A percentile compares a stretch with the other conserved stretches of the same genome.
Evolutionary conservation across 176 grass and related monocot genomes (phyloP).

Genomic region (Poa annua): DNA sequence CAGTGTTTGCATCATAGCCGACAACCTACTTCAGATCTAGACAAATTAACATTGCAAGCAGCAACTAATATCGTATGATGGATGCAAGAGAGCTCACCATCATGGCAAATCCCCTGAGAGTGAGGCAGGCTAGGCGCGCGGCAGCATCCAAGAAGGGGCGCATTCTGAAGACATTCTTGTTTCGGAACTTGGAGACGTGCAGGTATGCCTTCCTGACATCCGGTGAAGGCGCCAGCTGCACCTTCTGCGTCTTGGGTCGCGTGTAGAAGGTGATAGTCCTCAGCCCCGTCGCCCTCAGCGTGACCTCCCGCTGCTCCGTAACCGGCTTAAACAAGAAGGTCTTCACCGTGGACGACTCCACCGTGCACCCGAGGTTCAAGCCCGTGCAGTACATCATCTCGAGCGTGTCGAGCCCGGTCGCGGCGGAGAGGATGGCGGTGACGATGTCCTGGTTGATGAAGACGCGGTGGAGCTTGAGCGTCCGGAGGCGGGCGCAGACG

Average conservation of each 20-base stretch:
- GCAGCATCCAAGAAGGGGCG: conserved; percentile 51
- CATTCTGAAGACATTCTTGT: not conserved
- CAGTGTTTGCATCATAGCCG: not conserved
- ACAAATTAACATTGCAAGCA: conserved; percentile 10
- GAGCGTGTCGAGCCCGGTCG: conserved; percentile 41
- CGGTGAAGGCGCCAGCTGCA: conserved; percentile 33
- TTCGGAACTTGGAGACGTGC: conserved; percentile 20
- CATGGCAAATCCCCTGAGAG: conserved; percentile 38
- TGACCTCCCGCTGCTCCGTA: not conserved
- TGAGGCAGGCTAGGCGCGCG: conserved; percentile 39
- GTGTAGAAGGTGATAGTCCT: conserved; percentile 44
- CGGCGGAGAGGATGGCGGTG: conserved; percentile 23
- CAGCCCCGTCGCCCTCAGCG: conserved; percentile 13
- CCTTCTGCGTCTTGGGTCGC: conserved; percentile 2
- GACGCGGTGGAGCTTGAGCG: conserved; percentile 47
- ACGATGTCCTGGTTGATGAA: conserved; percentile 34
- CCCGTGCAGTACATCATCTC: conserved; percentile 37
- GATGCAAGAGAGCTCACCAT: conserved; percentile 45
- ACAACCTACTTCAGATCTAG: conserved; percentile 14
- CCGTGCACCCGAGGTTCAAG: conserved; percentile 9
- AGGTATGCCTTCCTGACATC: conserved; percentile 54
- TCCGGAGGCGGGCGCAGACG: conserved; percentile 38
- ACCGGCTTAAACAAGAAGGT: conserved; percentile 38
- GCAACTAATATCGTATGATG: not conserved
- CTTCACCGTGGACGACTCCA: conserved; percentile 45